Percentiles rank a stretch among this genome's conserved stretches.
Evolutionary conservation across 73 alveolate species (phyloP).

Genomic region (Strombidium stylifer): DNA sequence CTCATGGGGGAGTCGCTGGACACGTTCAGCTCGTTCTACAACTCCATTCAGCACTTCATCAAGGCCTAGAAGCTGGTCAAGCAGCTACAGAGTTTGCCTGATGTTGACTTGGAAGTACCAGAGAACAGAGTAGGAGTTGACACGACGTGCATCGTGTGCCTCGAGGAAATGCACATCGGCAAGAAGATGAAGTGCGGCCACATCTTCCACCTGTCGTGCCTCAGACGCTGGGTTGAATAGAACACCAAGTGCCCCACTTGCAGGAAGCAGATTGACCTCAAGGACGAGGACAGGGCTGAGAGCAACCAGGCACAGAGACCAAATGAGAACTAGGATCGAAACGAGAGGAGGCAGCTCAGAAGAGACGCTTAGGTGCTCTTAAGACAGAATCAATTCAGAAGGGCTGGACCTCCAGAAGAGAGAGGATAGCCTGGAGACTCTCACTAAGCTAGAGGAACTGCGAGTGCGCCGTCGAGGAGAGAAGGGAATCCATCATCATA

Average conservation of each 20-base stretch:
- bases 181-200: constrained; percentile 76
- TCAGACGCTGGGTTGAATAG: constrained; percentile 61
- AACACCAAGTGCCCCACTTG: constrained; percentile 75
- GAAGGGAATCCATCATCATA: no score
- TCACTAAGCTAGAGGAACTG: no score
- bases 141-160: constrained; percentile 51
- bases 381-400: no score
- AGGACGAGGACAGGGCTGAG: no score
- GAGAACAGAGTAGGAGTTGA: constrained; percentile 42
- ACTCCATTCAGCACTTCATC: constrained; percentile 5
- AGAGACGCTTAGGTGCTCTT: no score
- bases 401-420: no score
- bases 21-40: constrained; percentile 13
- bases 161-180: constrained; percentile 38
- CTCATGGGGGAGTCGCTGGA: constrained; percentile 36
- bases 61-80: constrained; percentile 18
- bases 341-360: no score
- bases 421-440: no score
- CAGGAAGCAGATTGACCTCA: constrained; percentile 35
- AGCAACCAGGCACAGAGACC: no score
- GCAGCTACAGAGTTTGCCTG: constrained; percentile 24
- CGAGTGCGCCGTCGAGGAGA: no score
- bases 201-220: constrained; percentile 62
- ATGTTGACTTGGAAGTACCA: constrained; percentile 4
- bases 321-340: no score